A percentile compares a stretch with the other conserved stretches of the same genome.
Evolutionary conservation across 2,329 filamentous ascomycete species (phyloP).

Genomic region (Cephalotrichum gorgonifer): DNA sequence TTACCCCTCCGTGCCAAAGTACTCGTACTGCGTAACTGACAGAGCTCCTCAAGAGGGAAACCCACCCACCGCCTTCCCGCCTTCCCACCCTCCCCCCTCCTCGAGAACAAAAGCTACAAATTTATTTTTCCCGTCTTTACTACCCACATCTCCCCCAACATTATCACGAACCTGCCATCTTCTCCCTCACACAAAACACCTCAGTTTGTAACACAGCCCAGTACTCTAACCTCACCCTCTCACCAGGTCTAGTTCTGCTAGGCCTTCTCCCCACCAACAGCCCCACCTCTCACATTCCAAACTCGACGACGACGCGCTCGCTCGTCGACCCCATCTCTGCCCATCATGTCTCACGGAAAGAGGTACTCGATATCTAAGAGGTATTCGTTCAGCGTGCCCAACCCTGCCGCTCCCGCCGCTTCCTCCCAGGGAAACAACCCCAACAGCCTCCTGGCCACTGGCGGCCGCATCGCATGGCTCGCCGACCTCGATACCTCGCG

Average conservation of each 20-base stretch:
- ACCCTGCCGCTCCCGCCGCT: background rate
- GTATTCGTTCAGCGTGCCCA: conserved; percentile 2
- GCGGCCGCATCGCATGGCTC: conserved; percentile 46
- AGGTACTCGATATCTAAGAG: conserved; percentile 5
- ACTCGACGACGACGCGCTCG: background rate
- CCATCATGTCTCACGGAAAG: conserved; percentile 4
- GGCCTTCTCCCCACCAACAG: background rate
- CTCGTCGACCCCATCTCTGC: background rate
- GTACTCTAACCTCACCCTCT: background rate
- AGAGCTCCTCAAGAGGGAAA: background rate
- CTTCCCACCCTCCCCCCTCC: background rate
- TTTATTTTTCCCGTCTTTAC: background rate
- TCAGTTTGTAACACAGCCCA: background rate
- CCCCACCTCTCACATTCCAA: background rate
- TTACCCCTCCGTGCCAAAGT: background rate
- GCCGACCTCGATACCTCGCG: conserved; percentile 77
- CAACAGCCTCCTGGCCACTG: conserved; percentile 4
- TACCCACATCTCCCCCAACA: background rate
- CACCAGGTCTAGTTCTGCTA: background rate
- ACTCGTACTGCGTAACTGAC: background rate
- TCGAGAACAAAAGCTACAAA: background rate
- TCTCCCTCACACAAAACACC: background rate
- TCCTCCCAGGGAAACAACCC: background rate
- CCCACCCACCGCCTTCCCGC: background rate
- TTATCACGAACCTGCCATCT: background rate